A percentile compares a stretch with the other conserved stretches of the same genome.
Conservation (phyloP, 1,139 yeast species). For the Suhomyces panamericanus region DNA sequence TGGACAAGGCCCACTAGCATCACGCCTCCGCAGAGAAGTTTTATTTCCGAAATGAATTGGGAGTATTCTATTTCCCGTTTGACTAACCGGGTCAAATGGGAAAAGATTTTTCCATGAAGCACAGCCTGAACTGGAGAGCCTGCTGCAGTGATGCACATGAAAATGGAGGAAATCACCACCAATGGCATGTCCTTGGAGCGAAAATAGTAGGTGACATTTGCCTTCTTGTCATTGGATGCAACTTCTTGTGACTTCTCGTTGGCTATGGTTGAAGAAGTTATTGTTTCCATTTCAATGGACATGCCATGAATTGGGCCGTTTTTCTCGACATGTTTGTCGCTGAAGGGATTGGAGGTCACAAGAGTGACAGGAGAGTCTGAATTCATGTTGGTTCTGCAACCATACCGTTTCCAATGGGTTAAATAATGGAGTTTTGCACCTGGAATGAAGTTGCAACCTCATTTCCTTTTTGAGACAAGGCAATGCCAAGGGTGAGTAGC, state of each 20-base stretch:
- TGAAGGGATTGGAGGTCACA: constrained; percentile 5
- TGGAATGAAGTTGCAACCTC: constrained; percentile 5
- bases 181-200: constrained; percentile 24
- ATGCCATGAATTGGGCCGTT: neutral
- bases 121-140: constrained; percentile 66
- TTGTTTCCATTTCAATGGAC: neutral
- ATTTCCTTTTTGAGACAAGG: constrained; percentile 13
- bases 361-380: neutral
- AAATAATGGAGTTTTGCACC: neutral
- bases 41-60: constrained; percentile 45
- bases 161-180: constrained; percentile 23
- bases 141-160: constrained; percentile 43
- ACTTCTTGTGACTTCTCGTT: neutral
- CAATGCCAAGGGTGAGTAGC: constrained; percentile 6
- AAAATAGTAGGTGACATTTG: constrained; percentile 29
- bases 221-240: neutral
- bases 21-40: constrained; percentile 52
- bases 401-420: neutral
- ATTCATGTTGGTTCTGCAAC: neutral
- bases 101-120: constrained; percentile 65
- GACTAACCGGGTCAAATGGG: constrained; percentile 43
- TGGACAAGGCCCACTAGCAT: constrained; percentile 58
- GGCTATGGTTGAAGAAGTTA: neutral
- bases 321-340: neutral
- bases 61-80: constrained; percentile 26